Percentiles rank a stretch among this genome's conserved stretches.
Evolutionary conservation across 2,329 filamentous ascomycete genomes (phyloP).

Genomic region (Pezicula carpinea): DNA sequence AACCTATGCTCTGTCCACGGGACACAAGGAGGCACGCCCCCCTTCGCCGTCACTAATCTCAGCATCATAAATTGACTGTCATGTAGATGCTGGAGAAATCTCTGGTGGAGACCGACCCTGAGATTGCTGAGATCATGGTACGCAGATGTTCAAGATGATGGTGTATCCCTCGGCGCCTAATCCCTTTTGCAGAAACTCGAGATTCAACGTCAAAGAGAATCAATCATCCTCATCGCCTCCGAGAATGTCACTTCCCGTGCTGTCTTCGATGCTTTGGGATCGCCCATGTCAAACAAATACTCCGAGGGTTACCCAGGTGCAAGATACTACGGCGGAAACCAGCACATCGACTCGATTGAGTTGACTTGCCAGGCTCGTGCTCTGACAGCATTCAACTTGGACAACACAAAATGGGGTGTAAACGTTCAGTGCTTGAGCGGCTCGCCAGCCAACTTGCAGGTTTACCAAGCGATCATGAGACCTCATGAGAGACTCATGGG

Average conservation of each 20-base stretch:
- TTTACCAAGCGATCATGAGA: conserved; percentile 96
- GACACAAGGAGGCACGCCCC: conserved; percentile 59
- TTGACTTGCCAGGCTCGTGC: conserved; percentile 91
- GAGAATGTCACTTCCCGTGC: conserved; percentile 99
- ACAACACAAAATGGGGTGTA: conserved; percentile 91
- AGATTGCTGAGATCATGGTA: conserved; percentile 97
- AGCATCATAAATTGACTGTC: conserved; percentile 31
- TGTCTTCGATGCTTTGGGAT: conserved; percentile 95
- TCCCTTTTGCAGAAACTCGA: conserved; percentile 64
- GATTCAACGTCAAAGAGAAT: conserved; percentile 95
- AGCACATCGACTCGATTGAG: conserved; percentile 97
- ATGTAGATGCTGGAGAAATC: conserved; percentile 89
- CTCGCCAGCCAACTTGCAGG: conserved; percentile 93
- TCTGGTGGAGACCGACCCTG: conserved; percentile 83
- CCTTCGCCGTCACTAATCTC: neutral
- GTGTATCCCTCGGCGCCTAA: neutral
- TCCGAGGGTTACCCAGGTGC: conserved; percentile 97
- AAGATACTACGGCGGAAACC: conserved; percentile 98
- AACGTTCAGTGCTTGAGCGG: conserved; percentile 95
- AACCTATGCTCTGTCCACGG: conserved; percentile 58
- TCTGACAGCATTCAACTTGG: conserved; percentile 83
- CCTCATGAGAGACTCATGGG: conserved; percentile 97
- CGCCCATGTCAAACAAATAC: conserved; percentile 98
- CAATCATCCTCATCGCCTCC: conserved; percentile 96
- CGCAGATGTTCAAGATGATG: conserved; percentile 27